Evolutionary conservation across 345 rosid species (phyloP).

Genomic region (Eucalyptus sp.): DNA sequence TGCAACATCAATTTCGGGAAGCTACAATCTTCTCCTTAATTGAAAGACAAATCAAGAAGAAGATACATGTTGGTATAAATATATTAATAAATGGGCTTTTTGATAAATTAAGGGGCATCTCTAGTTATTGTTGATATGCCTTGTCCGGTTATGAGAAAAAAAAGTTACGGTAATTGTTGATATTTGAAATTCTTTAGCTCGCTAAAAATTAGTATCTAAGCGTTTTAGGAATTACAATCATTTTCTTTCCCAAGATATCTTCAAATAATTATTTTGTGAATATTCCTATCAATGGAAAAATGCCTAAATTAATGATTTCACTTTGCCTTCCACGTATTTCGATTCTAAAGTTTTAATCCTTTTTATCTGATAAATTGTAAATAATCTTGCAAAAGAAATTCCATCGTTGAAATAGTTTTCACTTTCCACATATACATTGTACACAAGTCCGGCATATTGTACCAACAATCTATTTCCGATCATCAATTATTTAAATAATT

Average conservation of each 20-base stretch:
- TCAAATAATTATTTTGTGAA: background rate
- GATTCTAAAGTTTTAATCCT: background rate
- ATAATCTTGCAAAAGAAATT: too few species aligned
- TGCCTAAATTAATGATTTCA: background rate
- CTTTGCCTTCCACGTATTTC: background rate
- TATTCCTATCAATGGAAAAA: background rate
- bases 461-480: background rate
- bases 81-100: background rate
- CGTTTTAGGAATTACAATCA: too few species aligned
- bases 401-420: background rate
- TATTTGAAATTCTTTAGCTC: too few species aligned
- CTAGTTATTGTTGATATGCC: too few species aligned
- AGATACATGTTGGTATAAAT: fast-evolving
- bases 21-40: background rate
- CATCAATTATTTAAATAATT: too few species aligned
- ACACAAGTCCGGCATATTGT: background rate
- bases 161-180: background rate
- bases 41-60: background rate
- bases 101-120: background rate
- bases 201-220: too few species aligned
- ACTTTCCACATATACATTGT: background rate
- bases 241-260: background rate
- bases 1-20: background rate
- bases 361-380: too few species aligned
- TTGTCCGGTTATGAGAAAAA: too few species aligned